Evolutionary conservation across 202 grass and related monocot species (phyloP).

Genomic region (Carex sylvatica): DNA sequence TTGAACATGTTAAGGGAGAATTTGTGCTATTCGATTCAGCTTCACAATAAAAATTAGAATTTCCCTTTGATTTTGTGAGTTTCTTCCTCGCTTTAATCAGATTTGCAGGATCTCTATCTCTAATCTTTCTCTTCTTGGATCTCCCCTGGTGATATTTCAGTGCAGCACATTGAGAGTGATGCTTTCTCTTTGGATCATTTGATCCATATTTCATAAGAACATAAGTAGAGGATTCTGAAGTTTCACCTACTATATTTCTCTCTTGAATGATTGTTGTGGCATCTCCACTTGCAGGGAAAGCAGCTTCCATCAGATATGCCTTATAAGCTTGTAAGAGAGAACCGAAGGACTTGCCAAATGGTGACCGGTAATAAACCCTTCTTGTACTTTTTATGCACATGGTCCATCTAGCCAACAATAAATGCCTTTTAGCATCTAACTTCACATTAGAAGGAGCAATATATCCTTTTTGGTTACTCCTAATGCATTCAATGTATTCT

Average conservation of each 20-base stretch:
- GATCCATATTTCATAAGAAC: neutral
- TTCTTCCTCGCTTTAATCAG: neutral
- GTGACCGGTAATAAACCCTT: slow-evolving; percentile 34
- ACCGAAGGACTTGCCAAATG: slow-evolving; percentile 47
- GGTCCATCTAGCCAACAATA: slow-evolving; percentile 54
- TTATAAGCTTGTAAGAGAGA: slow-evolving; percentile 60
- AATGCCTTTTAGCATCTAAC: slow-evolving; percentile 53
- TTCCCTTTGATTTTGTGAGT: neutral
- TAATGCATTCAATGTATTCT: slow-evolving; percentile 42
- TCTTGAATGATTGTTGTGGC: slow-evolving; percentile 3
- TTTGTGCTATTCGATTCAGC: neutral
- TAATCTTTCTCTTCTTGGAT: slow-evolving; percentile 49
- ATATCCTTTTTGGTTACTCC: slow-evolving; percentile 23
- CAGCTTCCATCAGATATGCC: slow-evolving; percentile 35
- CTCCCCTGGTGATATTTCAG: slow-evolving; percentile 25
- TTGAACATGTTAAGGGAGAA: slow-evolving; percentile 26
- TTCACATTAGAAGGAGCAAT: slow-evolving; percentile 25
- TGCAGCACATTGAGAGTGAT: neutral
- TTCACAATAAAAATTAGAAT: neutral
- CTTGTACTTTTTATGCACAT: slow-evolving; percentile 26
- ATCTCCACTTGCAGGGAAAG: neutral
- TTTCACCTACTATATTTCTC: neutral
- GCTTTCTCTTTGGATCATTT: slow-evolving; percentile 7
- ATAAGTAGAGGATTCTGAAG: neutral
- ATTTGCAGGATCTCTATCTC: neutral